Evolutionary conservation across 163 green algal species (phyloP).

Genomic region (Volvox carteri): DNA sequence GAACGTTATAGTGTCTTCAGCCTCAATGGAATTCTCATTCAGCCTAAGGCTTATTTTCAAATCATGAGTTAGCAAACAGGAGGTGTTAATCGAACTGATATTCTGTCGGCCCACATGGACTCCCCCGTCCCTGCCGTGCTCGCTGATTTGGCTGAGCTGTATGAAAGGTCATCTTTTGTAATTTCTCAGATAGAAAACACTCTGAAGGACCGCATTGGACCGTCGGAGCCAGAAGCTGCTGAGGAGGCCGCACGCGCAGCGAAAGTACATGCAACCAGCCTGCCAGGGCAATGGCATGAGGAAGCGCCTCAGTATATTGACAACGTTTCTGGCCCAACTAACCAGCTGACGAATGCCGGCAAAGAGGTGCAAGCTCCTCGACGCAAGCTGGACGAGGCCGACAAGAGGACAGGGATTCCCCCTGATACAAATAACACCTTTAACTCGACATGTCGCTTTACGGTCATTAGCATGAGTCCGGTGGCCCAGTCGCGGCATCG

Average conservation of each 20-base stretch:
- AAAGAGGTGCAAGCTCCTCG: no score
- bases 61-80: neutral
- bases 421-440: neutral
- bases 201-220: neutral
- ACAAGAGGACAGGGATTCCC: neutral
- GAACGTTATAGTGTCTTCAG: neutral
- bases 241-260: neutral
- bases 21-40: neutral
- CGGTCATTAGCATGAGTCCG: neutral
- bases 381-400: neutral
- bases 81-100: neutral
- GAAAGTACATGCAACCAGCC: neutral
- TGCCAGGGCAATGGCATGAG: neutral
- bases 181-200: neutral
- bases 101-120: neutral
- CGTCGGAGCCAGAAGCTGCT: neutral
- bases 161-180: neutral
- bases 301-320: neutral
- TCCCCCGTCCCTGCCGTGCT: neutral
- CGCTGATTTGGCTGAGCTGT: neutral
- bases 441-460: neutral
- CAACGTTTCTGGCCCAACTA: neutral
- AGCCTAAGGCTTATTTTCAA: neutral
- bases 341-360: neutral
- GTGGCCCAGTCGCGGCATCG: neutral